Evolutionary conservation across 106 monocot genomes (phyloP).

Genomic region (Dendrobium officinale): DNA sequence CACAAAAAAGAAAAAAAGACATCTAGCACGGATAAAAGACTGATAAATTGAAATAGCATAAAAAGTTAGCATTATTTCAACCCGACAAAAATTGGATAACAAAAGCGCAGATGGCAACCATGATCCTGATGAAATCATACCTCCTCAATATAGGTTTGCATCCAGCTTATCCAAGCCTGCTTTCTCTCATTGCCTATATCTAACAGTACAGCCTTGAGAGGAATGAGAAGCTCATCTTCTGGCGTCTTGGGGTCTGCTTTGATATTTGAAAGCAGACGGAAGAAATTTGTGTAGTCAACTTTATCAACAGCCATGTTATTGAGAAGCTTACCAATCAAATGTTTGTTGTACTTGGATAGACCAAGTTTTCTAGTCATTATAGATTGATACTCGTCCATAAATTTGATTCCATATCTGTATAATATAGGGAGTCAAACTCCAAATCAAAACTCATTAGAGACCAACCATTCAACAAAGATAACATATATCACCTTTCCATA

Average conservation of each 20-base stretch:
- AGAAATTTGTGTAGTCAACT: slow-evolving; percentile 98
- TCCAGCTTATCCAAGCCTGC: slow-evolving; percentile 88
- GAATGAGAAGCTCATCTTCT: slow-evolving; percentile 62
- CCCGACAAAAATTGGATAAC: not conserved
- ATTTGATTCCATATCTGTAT: slow-evolving; percentile 76
- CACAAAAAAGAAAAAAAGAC: no score
- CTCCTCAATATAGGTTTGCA: slow-evolving; percentile 77
- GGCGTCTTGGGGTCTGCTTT: slow-evolving; percentile 53
- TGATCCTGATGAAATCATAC: slow-evolving; percentile 17
- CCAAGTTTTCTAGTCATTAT: slow-evolving; percentile 93
- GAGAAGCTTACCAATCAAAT: slow-evolving; percentile 80
- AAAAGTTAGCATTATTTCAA: not conserved
- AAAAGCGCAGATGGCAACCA: not conserved
- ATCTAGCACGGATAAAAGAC: no score
- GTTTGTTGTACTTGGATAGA: slow-evolving; percentile 78
- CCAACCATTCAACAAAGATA: not conserved
- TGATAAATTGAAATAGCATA: not conserved
- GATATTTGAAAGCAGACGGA: slow-evolving; percentile 73
- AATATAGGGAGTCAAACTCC: not conserved
- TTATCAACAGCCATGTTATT: slow-evolving; percentile 97
- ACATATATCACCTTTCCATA: slow-evolving; percentile 69
- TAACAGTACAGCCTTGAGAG: slow-evolving; percentile 69
- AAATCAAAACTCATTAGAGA: not conserved
- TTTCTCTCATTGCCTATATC: slow-evolving; percentile 86
- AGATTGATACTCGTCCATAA: slow-evolving; percentile 94